These are phyloP conservation scores for Mycena filopes DNA, from an alignment of 768 basidiomycete species.

Conservation along the genomic window DNA sequence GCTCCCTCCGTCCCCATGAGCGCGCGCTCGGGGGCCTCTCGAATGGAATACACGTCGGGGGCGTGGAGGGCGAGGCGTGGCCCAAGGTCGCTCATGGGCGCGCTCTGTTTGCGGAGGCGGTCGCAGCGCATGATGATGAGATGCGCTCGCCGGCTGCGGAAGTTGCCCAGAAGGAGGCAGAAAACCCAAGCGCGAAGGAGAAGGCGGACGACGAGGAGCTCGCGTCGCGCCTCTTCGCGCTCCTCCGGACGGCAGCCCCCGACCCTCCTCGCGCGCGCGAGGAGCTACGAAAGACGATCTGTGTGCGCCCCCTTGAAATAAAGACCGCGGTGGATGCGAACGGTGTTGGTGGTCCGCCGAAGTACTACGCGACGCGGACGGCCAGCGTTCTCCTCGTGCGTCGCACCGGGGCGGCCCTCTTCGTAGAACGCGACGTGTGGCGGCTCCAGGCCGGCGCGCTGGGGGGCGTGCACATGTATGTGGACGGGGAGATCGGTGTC, in stretches of 20 bases:
- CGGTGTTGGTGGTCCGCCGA: conserved; percentile 3
- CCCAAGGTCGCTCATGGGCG: conserved; percentile 77
- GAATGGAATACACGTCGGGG: conserved; percentile 71
- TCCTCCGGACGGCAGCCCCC: conserved; percentile 67
- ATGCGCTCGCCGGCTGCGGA: neutral
- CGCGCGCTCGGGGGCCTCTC: conserved; percentile 70
- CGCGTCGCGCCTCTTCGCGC: conserved; percentile 66
- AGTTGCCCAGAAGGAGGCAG: neutral
- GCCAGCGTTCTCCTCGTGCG: conserved; percentile 77
- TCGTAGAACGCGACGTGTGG: conserved; percentile 82
- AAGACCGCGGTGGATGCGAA: conserved; percentile 13
- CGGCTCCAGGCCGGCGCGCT: neutral
- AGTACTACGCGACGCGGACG: conserved; percentile 74
- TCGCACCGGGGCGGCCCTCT: conserved; percentile 67
- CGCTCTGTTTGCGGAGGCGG: conserved; percentile 49
- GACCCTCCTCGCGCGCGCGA: conserved; percentile 58
- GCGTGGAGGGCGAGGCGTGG: conserved; percentile 70
- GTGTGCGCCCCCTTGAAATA: conserved; percentile 61
- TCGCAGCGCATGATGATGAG: conserved; percentile 49
- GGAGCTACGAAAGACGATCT: conserved; percentile 71
- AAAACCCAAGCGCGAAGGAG: neutral
- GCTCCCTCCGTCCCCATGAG: conserved; percentile 63
- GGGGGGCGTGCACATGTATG: conserved; percentile 38
- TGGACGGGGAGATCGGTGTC: conserved; percentile 47
- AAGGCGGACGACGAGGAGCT: conserved; percentile 59